These are phyloP conservation scores for Ogataea naganishii DNA, from an alignment of 805 yeast genomes.

Conservation along the genomic window DNA sequence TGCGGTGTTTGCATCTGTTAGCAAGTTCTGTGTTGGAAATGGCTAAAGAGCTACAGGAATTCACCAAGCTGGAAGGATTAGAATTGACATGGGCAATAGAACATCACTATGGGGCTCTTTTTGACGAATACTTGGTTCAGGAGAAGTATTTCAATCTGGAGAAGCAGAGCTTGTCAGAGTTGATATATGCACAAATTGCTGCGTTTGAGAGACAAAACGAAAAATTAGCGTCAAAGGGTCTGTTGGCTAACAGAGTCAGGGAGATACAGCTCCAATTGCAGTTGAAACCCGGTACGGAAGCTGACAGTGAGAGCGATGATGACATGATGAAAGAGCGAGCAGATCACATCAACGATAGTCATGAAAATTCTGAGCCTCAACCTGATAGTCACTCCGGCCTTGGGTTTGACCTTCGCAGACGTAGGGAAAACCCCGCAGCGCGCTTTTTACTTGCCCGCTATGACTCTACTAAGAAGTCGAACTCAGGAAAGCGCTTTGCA, in stretches of 20 bases:
- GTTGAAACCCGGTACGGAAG: conserved; percentile 10
- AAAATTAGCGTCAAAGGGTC: conserved; percentile 26
- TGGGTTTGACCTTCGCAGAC: background rate
- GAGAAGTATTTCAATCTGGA: conserved; percentile 65
- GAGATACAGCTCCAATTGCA: conserved; percentile 15
- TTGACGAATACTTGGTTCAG: conserved; percentile 59
- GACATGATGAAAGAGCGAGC: conserved; percentile 1
- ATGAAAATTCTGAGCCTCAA: background rate
- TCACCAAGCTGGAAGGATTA: conserved; percentile 37
- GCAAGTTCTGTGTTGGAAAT: conserved; percentile 50
- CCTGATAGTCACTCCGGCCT: background rate
- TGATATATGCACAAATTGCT: conserved; percentile 35
- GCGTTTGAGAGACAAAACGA: conserved; percentile 33
- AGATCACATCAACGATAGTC: conserved; percentile 1
- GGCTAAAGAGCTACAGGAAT: conserved; percentile 57
- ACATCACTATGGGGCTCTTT: conserved; percentile 63
- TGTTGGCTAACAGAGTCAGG: conserved; percentile 21
- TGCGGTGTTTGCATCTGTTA: conserved; percentile 65
- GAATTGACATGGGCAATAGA: conserved; percentile 50
- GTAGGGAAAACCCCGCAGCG: background rate
- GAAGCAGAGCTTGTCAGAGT: conserved; percentile 54
- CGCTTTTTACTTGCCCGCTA: conserved; percentile 2
- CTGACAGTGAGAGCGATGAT: conserved; percentile 2
- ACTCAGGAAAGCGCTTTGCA: conserved; percentile 18
- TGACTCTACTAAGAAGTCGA: background rate